Evolutionary conservation across 768 basidiomycete genomes (phyloP).

Genomic region (Tulasnella sp.): DNA sequence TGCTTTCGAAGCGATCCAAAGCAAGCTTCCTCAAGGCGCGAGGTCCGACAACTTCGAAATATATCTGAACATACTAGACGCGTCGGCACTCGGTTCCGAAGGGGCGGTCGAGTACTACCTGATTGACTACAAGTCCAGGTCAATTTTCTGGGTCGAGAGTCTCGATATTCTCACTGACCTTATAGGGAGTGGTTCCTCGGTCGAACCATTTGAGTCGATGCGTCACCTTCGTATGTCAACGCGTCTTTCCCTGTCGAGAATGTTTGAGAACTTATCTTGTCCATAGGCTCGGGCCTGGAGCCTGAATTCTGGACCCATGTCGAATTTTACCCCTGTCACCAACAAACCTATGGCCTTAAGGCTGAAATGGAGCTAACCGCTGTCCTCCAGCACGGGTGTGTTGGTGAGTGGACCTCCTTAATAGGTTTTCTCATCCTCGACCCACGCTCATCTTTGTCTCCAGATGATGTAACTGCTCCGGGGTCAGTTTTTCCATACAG

Average conservation of each 20-base stretch:
- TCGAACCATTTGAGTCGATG: not conserved
- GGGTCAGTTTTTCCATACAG: slow-evolving; percentile 9
- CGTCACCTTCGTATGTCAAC: not conserved
- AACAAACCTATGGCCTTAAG: no score
- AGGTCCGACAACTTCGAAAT: not conserved
- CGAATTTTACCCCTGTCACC: no score
- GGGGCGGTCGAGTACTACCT: not conserved
- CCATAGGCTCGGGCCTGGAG: not conserved
- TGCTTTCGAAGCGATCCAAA: not conserved
- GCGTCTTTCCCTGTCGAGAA: not conserved
- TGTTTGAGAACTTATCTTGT: not conserved
- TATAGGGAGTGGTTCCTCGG: not conserved
- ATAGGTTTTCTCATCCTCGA: no score
- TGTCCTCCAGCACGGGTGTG: not conserved
- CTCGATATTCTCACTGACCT: not conserved
- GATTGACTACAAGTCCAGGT: not conserved
- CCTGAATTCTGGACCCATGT: no score
- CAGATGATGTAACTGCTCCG: slow-evolving; percentile 9
- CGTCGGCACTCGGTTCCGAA: not conserved
- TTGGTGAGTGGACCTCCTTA: no score
- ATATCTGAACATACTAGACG: not conserved
- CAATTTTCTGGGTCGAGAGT: not conserved
- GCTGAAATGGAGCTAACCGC: no score
- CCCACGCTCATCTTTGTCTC: not conserved
- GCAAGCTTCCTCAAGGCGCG: not conserved